Evolutionary conservation across 345 rosid genomes (phyloP).

Genomic region (Aethionema arabicum): DNA sequence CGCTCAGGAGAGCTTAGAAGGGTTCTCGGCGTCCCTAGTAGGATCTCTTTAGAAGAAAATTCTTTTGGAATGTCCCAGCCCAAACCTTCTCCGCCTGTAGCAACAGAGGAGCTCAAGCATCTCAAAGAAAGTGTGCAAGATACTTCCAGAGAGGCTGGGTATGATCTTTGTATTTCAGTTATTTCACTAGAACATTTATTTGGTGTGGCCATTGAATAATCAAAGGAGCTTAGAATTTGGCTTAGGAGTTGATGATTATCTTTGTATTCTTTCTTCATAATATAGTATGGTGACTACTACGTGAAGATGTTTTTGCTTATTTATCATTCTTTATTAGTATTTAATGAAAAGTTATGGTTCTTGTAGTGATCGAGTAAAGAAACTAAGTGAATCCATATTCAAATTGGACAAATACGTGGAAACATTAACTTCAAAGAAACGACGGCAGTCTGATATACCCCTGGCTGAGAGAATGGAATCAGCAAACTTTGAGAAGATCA

Average conservation of each 20-base stretch:
- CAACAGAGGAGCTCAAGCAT: constrained; percentile 78
- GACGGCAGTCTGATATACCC: constrained; percentile 59
- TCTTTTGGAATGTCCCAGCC: constrained; percentile 58
- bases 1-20: constrained; percentile 82
- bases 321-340: neutral
- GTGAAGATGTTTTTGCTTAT: constrained; percentile 6
- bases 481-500: constrained; percentile 53
- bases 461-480: constrained; percentile 60
- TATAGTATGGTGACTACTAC: neutral
- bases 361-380: constrained; percentile 74
- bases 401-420: constrained; percentile 74
- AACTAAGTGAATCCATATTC: constrained; percentile 56
- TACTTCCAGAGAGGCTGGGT: constrained; percentile 79
- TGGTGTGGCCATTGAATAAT: neutral
- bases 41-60: constrained; percentile 62
- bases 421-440: constrained; percentile 71
- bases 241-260: neutral
- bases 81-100: constrained; percentile 61
- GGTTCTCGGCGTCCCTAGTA: constrained; percentile 63
- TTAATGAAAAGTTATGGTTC: constrained; percentile 29
- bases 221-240: neutral
- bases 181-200: neutral
- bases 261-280: neutral
- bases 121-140: constrained; percentile 86
- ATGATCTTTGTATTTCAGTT: constrained; percentile 23